Evolutionary conservation across 192 early-diverging fungal species (phyloP).

Genomic region (Powellomyces hirtus): DNA sequence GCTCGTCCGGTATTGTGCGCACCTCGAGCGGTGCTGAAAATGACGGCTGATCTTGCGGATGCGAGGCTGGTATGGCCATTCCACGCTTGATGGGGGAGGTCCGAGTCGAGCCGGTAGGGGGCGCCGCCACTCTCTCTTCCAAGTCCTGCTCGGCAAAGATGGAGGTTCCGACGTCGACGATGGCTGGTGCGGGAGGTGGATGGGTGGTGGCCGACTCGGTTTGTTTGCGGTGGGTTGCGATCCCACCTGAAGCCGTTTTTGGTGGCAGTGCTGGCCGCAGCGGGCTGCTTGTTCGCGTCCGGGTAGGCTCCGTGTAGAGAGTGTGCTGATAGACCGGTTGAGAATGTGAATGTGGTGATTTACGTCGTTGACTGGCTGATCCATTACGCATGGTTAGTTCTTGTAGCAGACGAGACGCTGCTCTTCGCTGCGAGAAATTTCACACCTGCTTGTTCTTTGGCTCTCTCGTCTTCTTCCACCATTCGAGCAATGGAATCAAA

Average conservation of each 20-base stretch:
- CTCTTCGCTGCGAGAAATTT: too few species aligned
- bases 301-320: constrained; percentile 10
- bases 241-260: constrained; percentile 6
- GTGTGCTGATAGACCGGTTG: too few species aligned
- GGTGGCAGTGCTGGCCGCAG: not conserved
- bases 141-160: constrained; percentile 25
- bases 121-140: not conserved
- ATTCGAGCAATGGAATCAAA: constrained; percentile 35
- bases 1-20: constrained; percentile 39
- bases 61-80: not conserved
- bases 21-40: constrained; percentile 34
- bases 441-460: not conserved
- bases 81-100: not conserved
- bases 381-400: too few species aligned
- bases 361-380: too few species aligned
- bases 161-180: constrained; percentile 24
- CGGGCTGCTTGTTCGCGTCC: not conserved
- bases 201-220: not conserved
- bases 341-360: too few species aligned
- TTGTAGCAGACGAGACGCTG: too few species aligned
- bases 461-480: not conserved
- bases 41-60: not conserved
- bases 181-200: constrained; percentile 9
- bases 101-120: not conserved
- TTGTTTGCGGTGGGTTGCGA: not conserved